Evolutionary conservation across 192 early-diverging fungal genomes (phyloP).

Genomic region (Glomus cerebriforme): DNA sequence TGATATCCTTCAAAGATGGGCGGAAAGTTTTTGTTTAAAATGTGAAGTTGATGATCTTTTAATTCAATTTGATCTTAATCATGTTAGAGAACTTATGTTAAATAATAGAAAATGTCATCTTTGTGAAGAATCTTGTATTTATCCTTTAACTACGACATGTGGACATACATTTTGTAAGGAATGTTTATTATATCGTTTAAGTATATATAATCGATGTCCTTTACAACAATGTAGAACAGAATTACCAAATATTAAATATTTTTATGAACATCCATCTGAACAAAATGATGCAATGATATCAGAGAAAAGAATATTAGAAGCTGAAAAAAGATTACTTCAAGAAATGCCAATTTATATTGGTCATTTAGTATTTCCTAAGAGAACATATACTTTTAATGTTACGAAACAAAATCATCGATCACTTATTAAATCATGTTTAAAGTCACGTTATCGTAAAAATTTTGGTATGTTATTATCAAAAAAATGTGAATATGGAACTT

Average conservation of each 20-base stretch:
- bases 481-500: neutral
- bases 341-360: neutral
- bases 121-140: neutral
- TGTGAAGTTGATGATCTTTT: neutral
- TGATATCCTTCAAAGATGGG: neutral
- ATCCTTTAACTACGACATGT: neutral
- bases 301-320: neutral
- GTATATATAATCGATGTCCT: neutral
- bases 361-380: neutral
- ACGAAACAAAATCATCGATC: neutral
- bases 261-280: neutral
- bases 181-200: neutral
- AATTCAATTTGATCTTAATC: neutral
- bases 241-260: neutral
- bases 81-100: conserved; percentile 2
- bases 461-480: neutral
- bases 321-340: neutral
- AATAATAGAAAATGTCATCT: neutral
- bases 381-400: neutral
- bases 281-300: neutral
- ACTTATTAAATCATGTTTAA: neutral
- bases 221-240: neutral
- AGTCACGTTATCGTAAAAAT: neutral
- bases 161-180: conserved; percentile 6
- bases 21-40: neutral